Percentiles rank a stretch among this genome's conserved stretches.
These are phyloP conservation scores for Terfezia claveryi DNA, from an alignment of 495 filamentous ascomycete genomes.

Conservation along the genomic window DNA sequence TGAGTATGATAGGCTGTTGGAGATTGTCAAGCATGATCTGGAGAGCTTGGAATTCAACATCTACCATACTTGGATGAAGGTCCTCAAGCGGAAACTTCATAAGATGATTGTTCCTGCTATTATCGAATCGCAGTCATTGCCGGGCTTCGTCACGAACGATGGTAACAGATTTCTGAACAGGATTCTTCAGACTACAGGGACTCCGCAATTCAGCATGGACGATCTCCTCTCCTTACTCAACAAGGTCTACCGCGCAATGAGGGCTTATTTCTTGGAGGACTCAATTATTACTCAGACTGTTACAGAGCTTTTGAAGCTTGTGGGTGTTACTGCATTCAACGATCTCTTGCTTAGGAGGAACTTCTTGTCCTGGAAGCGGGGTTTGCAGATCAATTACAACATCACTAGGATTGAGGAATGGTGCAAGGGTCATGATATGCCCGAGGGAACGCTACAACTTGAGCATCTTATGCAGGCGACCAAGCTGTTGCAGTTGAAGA, in stretches of 20 bases:
- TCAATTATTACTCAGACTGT: constrained; percentile 85
- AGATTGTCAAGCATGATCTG: constrained; percentile 97
- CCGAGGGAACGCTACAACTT: constrained; percentile 86
- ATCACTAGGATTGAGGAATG: constrained; percentile 99
- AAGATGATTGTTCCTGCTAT: constrained; percentile 99
- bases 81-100: constrained; percentile 91
- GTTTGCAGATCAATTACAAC: constrained; percentile 99
- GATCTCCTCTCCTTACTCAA: constrained; percentile 91
- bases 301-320: constrained; percentile 77
- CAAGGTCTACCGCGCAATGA: constrained; percentile 95
- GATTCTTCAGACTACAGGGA: constrained; percentile 65
- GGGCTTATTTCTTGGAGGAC: constrained; percentile 90
- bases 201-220: constrained; percentile 95
- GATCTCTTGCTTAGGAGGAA: constrained; percentile 93
- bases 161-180: constrained; percentile 95
- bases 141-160: constrained; percentile 96
- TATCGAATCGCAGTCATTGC: constrained; percentile 94
- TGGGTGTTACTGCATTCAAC: constrained; percentile 97
- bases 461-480: constrained; percentile 99
- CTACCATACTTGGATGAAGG: constrained; percentile 99
- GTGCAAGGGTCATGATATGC: constrained; percentile 99
- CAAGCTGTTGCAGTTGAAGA: constrained; percentile 95
- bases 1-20: constrained; percentile 90
- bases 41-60: constrained; percentile 99
- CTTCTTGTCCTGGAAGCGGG: constrained; percentile 98